These are phyloP conservation scores for Neonectria punicea DNA, from an alignment of 2,329 filamentous ascomycete genomes.

Conservation along the genomic window DNA sequence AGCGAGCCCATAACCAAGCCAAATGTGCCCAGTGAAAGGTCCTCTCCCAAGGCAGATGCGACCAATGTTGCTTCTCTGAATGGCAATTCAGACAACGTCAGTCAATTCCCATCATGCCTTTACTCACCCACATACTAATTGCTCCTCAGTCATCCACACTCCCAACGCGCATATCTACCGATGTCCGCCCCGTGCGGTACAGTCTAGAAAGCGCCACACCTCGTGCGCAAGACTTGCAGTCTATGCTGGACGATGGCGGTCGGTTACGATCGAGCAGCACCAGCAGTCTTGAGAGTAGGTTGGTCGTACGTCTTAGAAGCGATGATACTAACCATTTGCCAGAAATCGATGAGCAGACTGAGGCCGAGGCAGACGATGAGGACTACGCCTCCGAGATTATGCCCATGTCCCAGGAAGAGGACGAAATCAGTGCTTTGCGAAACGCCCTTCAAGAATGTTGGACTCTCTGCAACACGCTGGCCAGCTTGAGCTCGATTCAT, in stretches of 20 bases:
- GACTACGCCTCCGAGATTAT: conserved; percentile 58
- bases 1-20: conserved; percentile 51
- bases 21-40: conserved; percentile 48
- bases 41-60: conserved; percentile 53
- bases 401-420: conserved; percentile 57
- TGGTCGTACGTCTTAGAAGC: background rate
- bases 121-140: conserved; percentile 15
- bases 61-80: conserved; percentile 44
- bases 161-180: conserved; percentile 77
- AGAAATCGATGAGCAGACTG: conserved; percentile 68
- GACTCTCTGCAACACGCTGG: conserved; percentile 92
- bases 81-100: conserved; percentile 40
- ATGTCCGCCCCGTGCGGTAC: conserved; percentile 73
- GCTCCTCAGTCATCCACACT: conserved; percentile 30
- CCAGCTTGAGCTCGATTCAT: conserved; percentile 85
- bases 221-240: conserved; percentile 82
- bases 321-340: conserved; percentile 29
- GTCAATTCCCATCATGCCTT: background rate
- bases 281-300: conserved; percentile 81
- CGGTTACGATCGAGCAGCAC: conserved; percentile 72
- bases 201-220: conserved; percentile 79
- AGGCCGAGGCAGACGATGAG: conserved; percentile 65
- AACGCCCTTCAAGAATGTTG: conserved; percentile 88
- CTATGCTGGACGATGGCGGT: conserved; percentile 69
- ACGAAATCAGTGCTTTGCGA: conserved; percentile 75